Base-by-base conservation (phyloP, 139 green algal species). In the Edaphochlamys debaryana region DNA sequence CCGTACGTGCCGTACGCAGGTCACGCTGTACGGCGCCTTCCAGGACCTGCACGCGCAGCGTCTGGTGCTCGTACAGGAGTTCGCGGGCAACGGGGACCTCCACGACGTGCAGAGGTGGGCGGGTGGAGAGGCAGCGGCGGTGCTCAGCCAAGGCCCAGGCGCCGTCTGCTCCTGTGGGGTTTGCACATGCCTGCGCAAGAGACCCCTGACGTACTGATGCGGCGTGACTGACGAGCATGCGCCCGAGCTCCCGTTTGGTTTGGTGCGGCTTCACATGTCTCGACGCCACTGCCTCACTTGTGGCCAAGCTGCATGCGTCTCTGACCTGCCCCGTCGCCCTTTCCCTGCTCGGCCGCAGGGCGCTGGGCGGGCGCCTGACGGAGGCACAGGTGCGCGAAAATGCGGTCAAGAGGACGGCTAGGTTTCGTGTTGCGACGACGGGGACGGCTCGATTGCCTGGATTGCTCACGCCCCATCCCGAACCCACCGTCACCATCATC, bases 51-150 rank as follows among this genome's bases (percentile, higher is more conserved):
- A 37, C 23, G 27, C 56, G 5, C 32, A 73, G n/a, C 76, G 32
- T 2, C 76, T 82, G 40, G 60, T 82, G 32, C 76, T 82, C 42
- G 76, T 82, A 25, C 34, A 73, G 76, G 76, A 82, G 76, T n/a
- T 66, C 32, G 76, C 60, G 11, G 30, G 9, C 1, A 64, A 66
- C 32, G 76, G 76, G 38, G 64, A 72, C 62, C 76, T 82, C 23
- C 32, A 72, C 41, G 42, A 9, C 4, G 32, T 82, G 62, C 76
- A 74, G 42, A 62, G 41, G 60, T 81, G 56, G 22, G 36, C 60
- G 4, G 20, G 45, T 54, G n/a, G n/a, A n/a, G n/a, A n/a, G n/a
- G n/a, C n/a, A n/a, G n/a, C n/a, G n/a, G n/a, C n/a, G n/a, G n/a
- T n/a, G n/a, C n/a, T n/a, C n/a, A n/a, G n/a, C n/a, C n/a, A n/a